Evolutionary conservation across 192 early-diverging fungal genomes (phyloP).

Genomic region (Funneliformis mosseae): DNA sequence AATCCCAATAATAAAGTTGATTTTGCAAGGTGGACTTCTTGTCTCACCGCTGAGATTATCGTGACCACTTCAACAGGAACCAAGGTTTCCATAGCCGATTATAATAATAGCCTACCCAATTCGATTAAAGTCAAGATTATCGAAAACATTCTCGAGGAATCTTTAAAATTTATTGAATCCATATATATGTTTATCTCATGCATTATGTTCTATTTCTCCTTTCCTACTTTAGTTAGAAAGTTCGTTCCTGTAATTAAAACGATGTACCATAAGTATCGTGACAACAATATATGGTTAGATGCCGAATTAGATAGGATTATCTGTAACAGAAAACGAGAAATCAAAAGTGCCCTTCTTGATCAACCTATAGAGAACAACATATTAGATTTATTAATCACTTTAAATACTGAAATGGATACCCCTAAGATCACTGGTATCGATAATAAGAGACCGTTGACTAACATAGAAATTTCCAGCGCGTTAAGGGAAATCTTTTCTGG

Average conservation of each 20-base stretch:
- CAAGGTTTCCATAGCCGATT: not conserved
- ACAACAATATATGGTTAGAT: not conserved
- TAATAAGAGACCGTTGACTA: not conserved
- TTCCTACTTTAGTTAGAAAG: not conserved
- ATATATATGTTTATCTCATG: not conserved
- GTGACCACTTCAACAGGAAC: not conserved
- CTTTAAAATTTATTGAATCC: not conserved
- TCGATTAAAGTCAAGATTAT: not conserved
- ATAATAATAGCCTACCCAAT: not conserved
- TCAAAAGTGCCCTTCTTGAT: not conserved
- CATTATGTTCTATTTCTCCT: not conserved
- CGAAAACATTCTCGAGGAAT: not conserved
- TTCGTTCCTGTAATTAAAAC: not conserved
- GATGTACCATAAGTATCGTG: not conserved
- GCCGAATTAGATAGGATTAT: not conserved
- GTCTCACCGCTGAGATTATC: not conserved
- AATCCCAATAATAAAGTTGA: not conserved
- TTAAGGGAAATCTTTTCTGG: constrained; percentile 16
- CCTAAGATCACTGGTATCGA: not conserved
- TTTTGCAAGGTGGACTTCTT: constrained; percentile 6
- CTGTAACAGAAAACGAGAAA: not conserved
- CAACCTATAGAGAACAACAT: not conserved
- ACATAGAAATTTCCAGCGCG: not conserved
- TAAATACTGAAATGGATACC: not conserved
- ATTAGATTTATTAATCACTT: not conserved